A percentile compares a stretch with the other conserved stretches of the same genome.
These are phyloP conservation scores for Delonix regia DNA, from an alignment of 306 rosid genomes.

Conservation along the genomic window DNA sequence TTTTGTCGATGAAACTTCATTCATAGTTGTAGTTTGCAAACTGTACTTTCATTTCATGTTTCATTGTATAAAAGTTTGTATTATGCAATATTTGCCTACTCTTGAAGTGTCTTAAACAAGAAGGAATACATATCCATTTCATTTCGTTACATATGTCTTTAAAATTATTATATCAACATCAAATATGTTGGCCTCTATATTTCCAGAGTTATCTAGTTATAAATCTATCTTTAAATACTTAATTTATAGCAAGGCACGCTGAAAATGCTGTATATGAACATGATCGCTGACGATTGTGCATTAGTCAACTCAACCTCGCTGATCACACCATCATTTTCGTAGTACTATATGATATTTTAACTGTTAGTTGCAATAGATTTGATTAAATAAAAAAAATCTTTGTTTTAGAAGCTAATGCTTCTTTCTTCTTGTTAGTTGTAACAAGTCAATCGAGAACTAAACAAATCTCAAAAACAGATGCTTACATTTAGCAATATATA, in stretches of 20 bases:
- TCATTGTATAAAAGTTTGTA: neutral
- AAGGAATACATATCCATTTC: neutral
- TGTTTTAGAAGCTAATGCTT: neutral
- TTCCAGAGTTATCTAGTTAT: neutral
- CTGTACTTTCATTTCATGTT: neutral
- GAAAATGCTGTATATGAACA: neutral
- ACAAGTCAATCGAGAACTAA: neutral
- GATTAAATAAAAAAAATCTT: neutral
- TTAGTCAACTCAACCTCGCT: neutral
- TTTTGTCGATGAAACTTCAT: neutral
- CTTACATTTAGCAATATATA: neutral
- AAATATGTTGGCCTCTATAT: neutral
- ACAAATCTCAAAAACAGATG: neutral
- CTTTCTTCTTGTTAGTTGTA: neutral
- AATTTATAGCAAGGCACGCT: neutral
- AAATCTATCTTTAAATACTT: neutral
- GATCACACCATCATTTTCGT: neutral
- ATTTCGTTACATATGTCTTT: neutral
- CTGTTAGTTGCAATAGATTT: neutral
- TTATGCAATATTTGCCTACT: neutral
- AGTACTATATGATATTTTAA: neutral
- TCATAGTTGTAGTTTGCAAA: neutral
- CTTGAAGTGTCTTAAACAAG: neutral
- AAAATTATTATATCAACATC: neutral
- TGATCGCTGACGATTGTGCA: neutral